Evolutionary conservation across 2,329 filamentous ascomycete species (phyloP).

Genomic region (Celoporthe dispersa): DNA sequence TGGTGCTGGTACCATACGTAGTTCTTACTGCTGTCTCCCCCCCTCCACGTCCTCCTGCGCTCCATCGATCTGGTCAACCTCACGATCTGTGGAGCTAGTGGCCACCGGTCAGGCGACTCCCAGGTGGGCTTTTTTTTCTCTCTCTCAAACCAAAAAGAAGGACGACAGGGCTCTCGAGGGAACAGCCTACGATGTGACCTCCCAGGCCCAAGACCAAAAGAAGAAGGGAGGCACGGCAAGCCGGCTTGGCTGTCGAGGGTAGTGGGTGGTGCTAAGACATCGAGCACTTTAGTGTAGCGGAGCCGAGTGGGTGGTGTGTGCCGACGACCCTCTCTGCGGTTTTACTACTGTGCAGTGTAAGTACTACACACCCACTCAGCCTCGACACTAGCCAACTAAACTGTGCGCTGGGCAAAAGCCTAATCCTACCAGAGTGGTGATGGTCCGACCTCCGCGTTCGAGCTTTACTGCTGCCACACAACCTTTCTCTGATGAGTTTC

Average conservation of each 20-base stretch:
- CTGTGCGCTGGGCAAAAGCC: not conserved
- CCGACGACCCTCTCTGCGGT: not conserved
- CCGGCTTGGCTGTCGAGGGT: not conserved
- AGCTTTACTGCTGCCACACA: not conserved
- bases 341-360: too few species aligned
- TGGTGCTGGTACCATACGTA: not conserved
- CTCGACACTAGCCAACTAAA: not conserved
- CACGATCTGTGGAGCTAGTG: not conserved
- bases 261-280: slow-evolving; percentile 7
- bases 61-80: not conserved
- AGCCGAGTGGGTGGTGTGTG: not conserved
- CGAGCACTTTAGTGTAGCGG: not conserved
- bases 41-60: not conserved
- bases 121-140: not conserved
- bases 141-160: too few species aligned
- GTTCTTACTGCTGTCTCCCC: not conserved
- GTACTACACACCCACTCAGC: slow-evolving; percentile 11
- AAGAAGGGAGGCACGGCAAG: not conserved
- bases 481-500: not conserved
- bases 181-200: not conserved
- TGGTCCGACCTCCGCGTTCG: not conserved
- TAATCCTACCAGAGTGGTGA: not conserved
- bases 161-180: not conserved
- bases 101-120: not conserved
- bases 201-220: not conserved